Conservation (phyloP, 805 yeast genomes). For the Candida fluviatilis region DNA sequence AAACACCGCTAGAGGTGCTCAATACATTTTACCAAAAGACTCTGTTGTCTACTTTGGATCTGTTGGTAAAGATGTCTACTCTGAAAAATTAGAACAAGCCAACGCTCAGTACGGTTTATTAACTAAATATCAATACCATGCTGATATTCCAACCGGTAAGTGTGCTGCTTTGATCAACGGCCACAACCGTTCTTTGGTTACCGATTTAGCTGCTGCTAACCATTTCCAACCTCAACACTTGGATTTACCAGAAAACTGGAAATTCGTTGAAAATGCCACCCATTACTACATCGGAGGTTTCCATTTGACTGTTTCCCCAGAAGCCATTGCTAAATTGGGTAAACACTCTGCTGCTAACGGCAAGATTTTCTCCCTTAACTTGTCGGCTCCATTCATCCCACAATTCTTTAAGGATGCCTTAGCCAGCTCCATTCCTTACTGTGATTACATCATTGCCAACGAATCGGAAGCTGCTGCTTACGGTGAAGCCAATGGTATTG, state of each 20-base stretch:
- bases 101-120: slow-evolving; percentile 84
- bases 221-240: slow-evolving; percentile 89
- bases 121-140: slow-evolving; percentile 80
- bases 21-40: slow-evolving; percentile 74
- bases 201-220: slow-evolving; percentile 97
- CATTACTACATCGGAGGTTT: slow-evolving; percentile 96
- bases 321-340: slow-evolving; percentile 84
- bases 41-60: slow-evolving; percentile 94
- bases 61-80: slow-evolving; percentile 88
- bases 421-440: slow-evolving; percentile 75
- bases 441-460: slow-evolving; percentile 89
- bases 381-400: slow-evolving; percentile 95
- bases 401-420: slow-evolving; percentile 92
- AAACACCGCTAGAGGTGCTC: slow-evolving; percentile 98
- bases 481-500: slow-evolving; percentile 77
- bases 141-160: slow-evolving; percentile 82
- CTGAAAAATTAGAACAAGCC: slow-evolving; percentile 76
- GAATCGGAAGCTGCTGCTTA: slow-evolving; percentile 96
- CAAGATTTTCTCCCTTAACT: slow-evolving; percentile 77
- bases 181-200: slow-evolving; percentile 84
- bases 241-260: slow-evolving; percentile 87
- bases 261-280: slow-evolving; percentile 72
- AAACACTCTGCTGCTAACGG: slow-evolving; percentile 83
- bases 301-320: slow-evolving; percentile 97
- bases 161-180: slow-evolving; percentile 95